phyloP scores from a whole-genome alignment of 2,329 filamentous ascomycete genomes.

The Colletotrichum caudatum region DNA sequence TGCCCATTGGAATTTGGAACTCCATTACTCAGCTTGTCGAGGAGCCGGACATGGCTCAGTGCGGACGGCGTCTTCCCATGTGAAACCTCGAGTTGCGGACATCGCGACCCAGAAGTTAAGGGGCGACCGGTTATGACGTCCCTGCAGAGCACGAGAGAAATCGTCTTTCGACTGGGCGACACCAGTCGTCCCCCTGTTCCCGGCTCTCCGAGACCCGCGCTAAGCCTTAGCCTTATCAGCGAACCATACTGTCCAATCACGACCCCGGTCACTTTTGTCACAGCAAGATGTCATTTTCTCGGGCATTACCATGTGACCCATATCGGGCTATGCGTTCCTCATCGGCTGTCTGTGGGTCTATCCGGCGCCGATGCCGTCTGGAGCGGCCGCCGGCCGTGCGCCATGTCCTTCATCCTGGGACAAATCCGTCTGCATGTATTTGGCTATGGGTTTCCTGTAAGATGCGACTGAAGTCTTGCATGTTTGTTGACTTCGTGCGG shows the following conservation, averaged over 20 bases:
- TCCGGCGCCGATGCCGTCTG: slow-evolving; percentile 4
- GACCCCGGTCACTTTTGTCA: slow-evolving; percentile 36
- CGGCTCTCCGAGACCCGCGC: slow-evolving; percentile 12
- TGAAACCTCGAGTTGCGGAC: slow-evolving; percentile 28
- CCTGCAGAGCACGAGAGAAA: not conserved
- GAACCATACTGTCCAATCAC: slow-evolving; percentile 28
- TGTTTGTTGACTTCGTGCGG: not conserved
- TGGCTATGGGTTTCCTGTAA: not conserved
- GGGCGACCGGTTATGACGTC: slow-evolving; percentile 36
- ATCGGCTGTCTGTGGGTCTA: not conserved
- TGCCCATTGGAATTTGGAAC: slow-evolving; percentile 1
- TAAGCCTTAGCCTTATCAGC: slow-evolving; percentile 42
- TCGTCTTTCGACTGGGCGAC: slow-evolving; percentile 13
- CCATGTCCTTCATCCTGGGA: slow-evolving; percentile 22
- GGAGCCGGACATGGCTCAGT: slow-evolving; percentile 25
- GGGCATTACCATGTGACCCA: slow-evolving; percentile 5
- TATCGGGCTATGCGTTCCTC: slow-evolving; percentile 20
- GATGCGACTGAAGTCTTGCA: too few relatives aligned
- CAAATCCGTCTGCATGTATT: not conserved
- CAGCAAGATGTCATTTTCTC: slow-evolving; percentile 37
- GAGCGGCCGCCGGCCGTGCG: slow-evolving; percentile 25
- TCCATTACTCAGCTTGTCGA: slow-evolving; percentile 3
- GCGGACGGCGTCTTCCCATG: slow-evolving; percentile 26
- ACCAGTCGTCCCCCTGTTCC: slow-evolving; percentile 29
- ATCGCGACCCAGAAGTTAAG: slow-evolving; percentile 28